Conservation (phyloP, 495 filamentous ascomycete genomes). For the Pseudoneurospora amorphoporcata region DNA sequence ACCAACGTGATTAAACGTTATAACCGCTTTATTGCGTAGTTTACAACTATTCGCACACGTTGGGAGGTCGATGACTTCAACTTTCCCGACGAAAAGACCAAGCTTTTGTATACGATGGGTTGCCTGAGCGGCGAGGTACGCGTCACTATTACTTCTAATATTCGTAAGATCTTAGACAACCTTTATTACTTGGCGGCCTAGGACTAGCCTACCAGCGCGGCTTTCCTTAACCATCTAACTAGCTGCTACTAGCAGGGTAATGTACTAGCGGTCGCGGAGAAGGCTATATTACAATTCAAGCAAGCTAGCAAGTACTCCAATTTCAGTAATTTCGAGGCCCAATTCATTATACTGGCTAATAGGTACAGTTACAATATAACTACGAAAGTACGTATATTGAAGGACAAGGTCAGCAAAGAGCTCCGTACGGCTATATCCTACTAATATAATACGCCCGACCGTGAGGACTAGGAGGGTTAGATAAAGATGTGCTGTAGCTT, state of each 20-base stretch:
- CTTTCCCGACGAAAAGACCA: too few relatives aligned
- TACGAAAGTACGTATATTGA: too few relatives aligned
- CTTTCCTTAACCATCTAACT: background rate
- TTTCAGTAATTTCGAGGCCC: background rate
- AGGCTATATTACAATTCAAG: background rate
- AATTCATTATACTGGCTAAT: too few relatives aligned
- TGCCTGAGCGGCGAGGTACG: fast-evolving
- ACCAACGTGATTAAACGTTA: background rate
- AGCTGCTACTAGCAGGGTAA: background rate
- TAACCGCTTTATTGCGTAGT: background rate
- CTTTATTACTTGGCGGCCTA: background rate
- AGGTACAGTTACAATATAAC: too few relatives aligned
- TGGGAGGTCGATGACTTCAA: background rate
- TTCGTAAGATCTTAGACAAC: background rate
- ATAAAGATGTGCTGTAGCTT: too few relatives aligned
- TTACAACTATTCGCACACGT: background rate
- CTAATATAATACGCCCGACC: too few relatives aligned
- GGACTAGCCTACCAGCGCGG: too few relatives aligned
- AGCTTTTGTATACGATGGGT: fast-evolving
- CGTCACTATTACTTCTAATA: background rate
- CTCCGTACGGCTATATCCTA: too few relatives aligned
- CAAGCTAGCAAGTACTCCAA: background rate
- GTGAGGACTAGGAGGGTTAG: too few relatives aligned
- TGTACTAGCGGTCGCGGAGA: too few relatives aligned
- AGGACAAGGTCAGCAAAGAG: too few relatives aligned